phyloP scores from a whole-genome alignment of 345 rosid species.

The Atalantia buxifolia region DNA sequence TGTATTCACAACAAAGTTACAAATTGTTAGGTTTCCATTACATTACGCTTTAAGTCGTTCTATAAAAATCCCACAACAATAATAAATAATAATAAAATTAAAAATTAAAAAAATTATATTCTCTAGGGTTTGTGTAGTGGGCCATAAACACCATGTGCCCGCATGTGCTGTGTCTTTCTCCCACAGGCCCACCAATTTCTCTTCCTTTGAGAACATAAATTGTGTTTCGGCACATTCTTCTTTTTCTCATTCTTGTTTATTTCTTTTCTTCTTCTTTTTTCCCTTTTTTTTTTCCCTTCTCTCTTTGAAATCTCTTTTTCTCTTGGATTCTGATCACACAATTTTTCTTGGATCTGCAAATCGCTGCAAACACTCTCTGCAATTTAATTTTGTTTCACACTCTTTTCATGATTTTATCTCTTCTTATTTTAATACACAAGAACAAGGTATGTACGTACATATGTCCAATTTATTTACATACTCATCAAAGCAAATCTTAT shows the following conservation, averaged over 20 bases:
- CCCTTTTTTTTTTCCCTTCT: not conserved
- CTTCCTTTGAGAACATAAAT: slow-evolving; percentile 55
- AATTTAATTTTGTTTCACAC: not conserved
- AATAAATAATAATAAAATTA: not conserved
- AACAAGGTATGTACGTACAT: slow-evolving; percentile 19
- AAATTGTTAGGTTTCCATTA: slow-evolving; percentile 37
- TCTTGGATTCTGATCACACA: slow-evolving; percentile 7
- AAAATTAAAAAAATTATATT: not conserved
- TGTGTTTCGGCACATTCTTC: slow-evolving; percentile 37
- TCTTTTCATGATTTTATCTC: slow-evolving; percentile 16
- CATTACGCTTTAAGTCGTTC: slow-evolving; percentile 10
- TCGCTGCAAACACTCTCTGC: slow-evolving; percentile 25
- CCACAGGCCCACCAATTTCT: slow-evolving; percentile 51
- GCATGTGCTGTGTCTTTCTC: slow-evolving; percentile 97
- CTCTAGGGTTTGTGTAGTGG: slow-evolving; percentile 47
- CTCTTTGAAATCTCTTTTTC: not conserved
- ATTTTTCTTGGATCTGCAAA: slow-evolving; percentile 37
- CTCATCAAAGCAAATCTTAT: not conserved
- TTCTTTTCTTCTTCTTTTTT: slow-evolving; percentile 16
- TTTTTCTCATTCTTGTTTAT: slow-evolving; percentile 23
- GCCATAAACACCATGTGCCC: slow-evolving; percentile 76
- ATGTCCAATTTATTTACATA: not conserved
- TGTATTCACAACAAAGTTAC: slow-evolving; percentile 24
- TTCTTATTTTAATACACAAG: slow-evolving; percentile 6
- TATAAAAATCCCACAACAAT: not conserved